These are phyloP conservation scores for Colletotrichum sansevieriae DNA, from an alignment of 2,329 filamentous ascomycete species.

Conservation along the genomic window DNA sequence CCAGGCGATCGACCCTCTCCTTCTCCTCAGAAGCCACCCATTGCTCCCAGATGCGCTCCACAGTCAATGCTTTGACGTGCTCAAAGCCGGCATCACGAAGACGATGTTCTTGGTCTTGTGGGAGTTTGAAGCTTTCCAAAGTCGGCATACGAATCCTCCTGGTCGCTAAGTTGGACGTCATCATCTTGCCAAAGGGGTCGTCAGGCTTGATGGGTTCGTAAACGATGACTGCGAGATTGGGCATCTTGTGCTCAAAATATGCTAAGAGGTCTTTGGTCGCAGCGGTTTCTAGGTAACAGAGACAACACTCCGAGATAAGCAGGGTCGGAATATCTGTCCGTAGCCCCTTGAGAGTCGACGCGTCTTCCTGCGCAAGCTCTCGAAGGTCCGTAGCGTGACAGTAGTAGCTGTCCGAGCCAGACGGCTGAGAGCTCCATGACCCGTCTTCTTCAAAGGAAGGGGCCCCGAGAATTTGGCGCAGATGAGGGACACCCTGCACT, in stretches of 20 bases:
- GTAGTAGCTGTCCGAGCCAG: slow-evolving; percentile 59
- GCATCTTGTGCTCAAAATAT: slow-evolving; percentile 70
- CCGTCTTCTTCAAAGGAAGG: slow-evolving; percentile 48
- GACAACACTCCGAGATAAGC: slow-evolving; percentile 93
- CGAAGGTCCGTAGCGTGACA: slow-evolving; percentile 80
- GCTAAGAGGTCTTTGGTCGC: slow-evolving; percentile 74
- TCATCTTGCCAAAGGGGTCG: slow-evolving; percentile 90
- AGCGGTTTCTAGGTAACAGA: slow-evolving; percentile 83
- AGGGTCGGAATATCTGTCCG: slow-evolving; percentile 78
- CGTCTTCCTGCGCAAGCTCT: slow-evolving; percentile 57
- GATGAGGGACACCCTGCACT: slow-evolving; percentile 60
- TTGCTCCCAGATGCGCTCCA: slow-evolving; percentile 75
- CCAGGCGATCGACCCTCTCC: slow-evolving; percentile 80
- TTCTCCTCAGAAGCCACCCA: slow-evolving; percentile 82
- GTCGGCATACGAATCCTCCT: slow-evolving; percentile 89
- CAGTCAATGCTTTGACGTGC: slow-evolving; percentile 56
- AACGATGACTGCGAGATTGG: slow-evolving; percentile 71
- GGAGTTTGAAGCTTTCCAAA: slow-evolving; percentile 76
- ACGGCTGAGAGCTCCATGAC: slow-evolving; percentile 59
- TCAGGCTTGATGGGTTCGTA: slow-evolving; percentile 91
- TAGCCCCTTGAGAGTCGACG: slow-evolving; percentile 53
- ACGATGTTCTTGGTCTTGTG: slow-evolving; percentile 76
- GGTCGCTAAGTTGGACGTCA: slow-evolving; percentile 89
- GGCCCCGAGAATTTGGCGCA: slow-evolving; percentile 56
- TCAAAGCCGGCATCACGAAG: slow-evolving; percentile 76